Conservation (phyloP, 208 protist genomes). For the Crithidia brevicula region DNA sequence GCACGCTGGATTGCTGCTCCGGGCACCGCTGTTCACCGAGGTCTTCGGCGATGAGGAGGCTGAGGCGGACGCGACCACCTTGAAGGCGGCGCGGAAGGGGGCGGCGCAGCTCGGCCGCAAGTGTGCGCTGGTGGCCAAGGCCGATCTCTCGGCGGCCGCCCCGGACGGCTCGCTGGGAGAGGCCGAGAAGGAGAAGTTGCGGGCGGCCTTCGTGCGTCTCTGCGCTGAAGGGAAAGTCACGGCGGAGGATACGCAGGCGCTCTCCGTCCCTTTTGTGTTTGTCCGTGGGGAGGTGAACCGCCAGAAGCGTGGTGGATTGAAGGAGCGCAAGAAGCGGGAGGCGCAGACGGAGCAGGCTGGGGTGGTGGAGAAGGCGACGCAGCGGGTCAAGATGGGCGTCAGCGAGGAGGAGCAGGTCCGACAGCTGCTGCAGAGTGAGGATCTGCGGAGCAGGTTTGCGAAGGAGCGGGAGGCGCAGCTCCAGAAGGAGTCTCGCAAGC, state of each 20-base stretch:
- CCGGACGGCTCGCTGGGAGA: slow-evolving; percentile 51
- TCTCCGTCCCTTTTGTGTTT: slow-evolving; percentile 73
- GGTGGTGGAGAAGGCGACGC: slow-evolving; percentile 67
- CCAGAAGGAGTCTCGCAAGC: slow-evolving; percentile 52
- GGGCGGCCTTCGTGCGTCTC: slow-evolving; percentile 53
- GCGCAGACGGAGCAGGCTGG: slow-evolving; percentile 51
- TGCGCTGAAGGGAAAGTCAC: slow-evolving; percentile 73
- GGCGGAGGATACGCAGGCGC: slow-evolving; percentile 73
- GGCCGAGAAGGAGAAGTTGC: slow-evolving; percentile 49
- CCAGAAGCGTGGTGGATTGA: slow-evolving; percentile 66
- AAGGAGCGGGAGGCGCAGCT: slow-evolving; percentile 55
- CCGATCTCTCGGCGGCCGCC: slow-evolving; percentile 49
- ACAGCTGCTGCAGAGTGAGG: slow-evolving; percentile 64
- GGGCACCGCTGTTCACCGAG: slow-evolving; percentile 65
- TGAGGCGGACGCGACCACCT: slow-evolving; percentile 39
- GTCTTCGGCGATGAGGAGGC: slow-evolving; percentile 60
- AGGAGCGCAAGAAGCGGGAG: slow-evolving; percentile 63
- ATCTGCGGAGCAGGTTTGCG: slow-evolving; percentile 61
- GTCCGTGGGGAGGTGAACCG: slow-evolving; percentile 49
- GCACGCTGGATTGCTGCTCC: slow-evolving; percentile 57
- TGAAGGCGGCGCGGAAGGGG: slow-evolving; percentile 71
- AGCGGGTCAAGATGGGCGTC: slow-evolving; percentile 82
- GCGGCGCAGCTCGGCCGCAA: slow-evolving; percentile 67
- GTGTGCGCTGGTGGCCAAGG: slow-evolving; percentile 60
- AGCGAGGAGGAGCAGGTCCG: slow-evolving; percentile 85